A percentile compares a stretch with the other conserved stretches of the same genome.
Evolutionary conservation across 2,329 filamentous ascomycete genomes (phyloP).

Genomic region (Hymenoscyphus infarciens): DNA sequence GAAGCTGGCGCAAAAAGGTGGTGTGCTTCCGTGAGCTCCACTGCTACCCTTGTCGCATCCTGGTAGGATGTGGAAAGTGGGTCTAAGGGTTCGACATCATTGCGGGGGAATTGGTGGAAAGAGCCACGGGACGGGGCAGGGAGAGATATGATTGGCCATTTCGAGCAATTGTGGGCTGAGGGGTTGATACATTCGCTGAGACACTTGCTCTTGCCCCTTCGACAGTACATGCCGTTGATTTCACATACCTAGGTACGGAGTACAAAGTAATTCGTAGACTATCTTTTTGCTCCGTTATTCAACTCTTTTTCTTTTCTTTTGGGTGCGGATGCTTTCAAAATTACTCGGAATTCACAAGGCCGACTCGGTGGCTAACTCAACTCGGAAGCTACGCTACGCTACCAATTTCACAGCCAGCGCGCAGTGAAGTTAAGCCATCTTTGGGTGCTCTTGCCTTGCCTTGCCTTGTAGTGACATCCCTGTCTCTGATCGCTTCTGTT

Average conservation of each 20-base stretch:
- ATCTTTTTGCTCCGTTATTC: not conserved
- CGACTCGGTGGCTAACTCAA: not conserved
- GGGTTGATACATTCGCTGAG: slow-evolving; percentile 1
- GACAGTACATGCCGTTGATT: not conserved
- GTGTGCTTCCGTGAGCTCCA: not conserved
- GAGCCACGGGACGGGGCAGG: not conserved
- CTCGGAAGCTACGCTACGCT: not conserved
- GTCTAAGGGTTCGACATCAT: not conserved
- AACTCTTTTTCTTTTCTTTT: not conserved
- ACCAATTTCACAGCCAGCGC: not conserved
- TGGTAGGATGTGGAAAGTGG: not conserved
- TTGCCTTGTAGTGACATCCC: not conserved
- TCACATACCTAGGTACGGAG: no score
- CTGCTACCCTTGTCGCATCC: not conserved
- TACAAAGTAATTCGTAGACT: not conserved
- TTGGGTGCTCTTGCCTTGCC: not conserved
- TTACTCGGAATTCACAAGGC: not conserved
- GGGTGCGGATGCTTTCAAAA: not conserved
- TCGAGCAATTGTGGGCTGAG: not conserved
- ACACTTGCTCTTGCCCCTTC: not conserved
- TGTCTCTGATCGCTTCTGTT: not conserved
- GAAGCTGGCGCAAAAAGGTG: not conserved
- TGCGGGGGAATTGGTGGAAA: not conserved
- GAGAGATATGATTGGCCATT: not conserved
- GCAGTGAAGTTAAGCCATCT: not conserved